Percentiles rank a stretch among this genome's conserved stretches.
Conservation (phyloP, 305 asterid genomes). For the Solanum hybrid region DNA sequence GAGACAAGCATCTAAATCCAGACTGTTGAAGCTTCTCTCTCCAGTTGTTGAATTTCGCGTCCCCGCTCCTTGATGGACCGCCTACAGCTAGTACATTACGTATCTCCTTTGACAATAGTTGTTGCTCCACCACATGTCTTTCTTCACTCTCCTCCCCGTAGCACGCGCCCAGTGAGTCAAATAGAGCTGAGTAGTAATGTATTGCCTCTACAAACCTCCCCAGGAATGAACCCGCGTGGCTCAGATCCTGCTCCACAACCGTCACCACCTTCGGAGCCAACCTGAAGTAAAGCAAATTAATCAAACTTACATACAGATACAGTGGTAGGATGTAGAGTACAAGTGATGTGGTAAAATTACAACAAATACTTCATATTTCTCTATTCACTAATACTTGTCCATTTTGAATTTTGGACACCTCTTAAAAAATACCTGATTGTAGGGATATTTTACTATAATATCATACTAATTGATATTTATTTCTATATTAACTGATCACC, state of each 20-base stretch:
- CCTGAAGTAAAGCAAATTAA: constrained; percentile 23
- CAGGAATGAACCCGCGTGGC: constrained; percentile 83
- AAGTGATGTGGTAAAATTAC: not conserved
- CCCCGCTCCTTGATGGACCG: constrained; percentile 72
- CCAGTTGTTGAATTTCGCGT: constrained; percentile 78
- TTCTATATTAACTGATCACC: not conserved
- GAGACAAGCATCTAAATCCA: constrained; percentile 72
- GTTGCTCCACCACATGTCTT: constrained; percentile 92
- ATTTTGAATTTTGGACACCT: not conserved
- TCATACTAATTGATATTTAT: not conserved
- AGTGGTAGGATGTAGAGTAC: not conserved
- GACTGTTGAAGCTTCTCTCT: constrained; percentile 82
- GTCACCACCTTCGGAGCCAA: constrained; percentile 91
- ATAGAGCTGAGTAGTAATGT: constrained; percentile 91
- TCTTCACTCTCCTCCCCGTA: constrained; percentile 96
- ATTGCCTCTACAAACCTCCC: constrained; percentile 96
- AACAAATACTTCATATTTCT: not conserved
- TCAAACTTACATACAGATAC: not conserved
- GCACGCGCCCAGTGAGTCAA: constrained; percentile 89
- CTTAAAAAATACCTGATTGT: not conserved
- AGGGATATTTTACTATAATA: not conserved
- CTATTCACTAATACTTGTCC: too few species aligned
- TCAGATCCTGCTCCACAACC: constrained; percentile 88
- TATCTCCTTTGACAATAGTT: constrained; percentile 78
- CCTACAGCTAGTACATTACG: constrained; percentile 69